Evolutionary conservation across 164 flowering plant species (phyloP).

Genomic region (Tinospora cordifolia): DNA sequence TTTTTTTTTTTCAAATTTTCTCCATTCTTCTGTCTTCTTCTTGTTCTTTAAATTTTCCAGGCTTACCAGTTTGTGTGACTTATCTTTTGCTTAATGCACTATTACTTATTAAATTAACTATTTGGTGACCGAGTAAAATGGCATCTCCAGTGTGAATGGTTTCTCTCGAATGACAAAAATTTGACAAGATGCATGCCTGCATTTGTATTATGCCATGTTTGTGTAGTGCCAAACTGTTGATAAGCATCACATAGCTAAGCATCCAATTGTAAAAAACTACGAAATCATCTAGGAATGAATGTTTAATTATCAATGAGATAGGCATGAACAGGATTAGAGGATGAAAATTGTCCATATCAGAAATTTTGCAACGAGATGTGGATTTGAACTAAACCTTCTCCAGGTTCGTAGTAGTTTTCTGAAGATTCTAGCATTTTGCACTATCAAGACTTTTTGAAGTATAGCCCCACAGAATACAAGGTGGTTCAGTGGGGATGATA

Average conservation of each 20-base stretch:
- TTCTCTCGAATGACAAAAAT: neutral
- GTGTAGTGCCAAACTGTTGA: neutral
- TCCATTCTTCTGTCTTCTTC: neutral
- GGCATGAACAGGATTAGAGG: no score
- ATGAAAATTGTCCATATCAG: no score
- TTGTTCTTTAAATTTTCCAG: neutral
- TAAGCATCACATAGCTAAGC: neutral
- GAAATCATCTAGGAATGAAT: neutral
- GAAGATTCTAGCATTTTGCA: no score
- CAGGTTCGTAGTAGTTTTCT: no score
- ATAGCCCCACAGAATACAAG: no score
- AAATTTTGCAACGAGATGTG: no score
- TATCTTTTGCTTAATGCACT: neutral
- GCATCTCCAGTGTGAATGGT: no score
- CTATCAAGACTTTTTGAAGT: no score
- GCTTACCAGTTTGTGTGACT: neutral
- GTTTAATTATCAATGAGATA: neutral
- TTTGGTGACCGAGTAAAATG: neutral
- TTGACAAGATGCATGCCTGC: neutral
- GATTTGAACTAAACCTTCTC: no score
- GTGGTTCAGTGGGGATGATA: no score
- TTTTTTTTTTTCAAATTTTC: neutral
- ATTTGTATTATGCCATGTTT: neutral
- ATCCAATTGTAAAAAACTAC: neutral
- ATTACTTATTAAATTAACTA: neutral